Conservation (phyloP, 495 filamentous ascomycete species). For the Penicillium cinerascens region DNA sequence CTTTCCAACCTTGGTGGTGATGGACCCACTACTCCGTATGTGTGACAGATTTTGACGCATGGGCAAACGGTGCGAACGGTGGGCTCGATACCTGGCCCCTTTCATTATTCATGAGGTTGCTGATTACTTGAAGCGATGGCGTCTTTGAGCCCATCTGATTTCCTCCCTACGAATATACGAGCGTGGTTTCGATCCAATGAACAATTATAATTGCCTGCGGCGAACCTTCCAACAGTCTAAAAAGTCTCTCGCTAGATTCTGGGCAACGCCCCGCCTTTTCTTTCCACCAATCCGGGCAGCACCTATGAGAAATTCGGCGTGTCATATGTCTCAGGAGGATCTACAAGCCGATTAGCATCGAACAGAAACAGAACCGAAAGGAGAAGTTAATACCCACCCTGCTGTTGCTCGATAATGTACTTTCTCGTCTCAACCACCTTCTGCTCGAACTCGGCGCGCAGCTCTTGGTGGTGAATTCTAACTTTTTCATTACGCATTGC, state of each 20-base stretch:
- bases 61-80: neutral
- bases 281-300: neutral
- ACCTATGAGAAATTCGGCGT: slow-evolving; percentile 42
- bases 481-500: slow-evolving; percentile 51
- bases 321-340: slow-evolving; percentile 57
- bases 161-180: neutral
- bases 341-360: slow-evolving; percentile 21
- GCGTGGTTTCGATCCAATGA: neutral
- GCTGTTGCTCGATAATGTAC: slow-evolving; percentile 53
- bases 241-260: neutral
- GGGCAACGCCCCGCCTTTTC: neutral
- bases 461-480: slow-evolving; percentile 40
- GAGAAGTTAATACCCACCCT: slow-evolving; percentile 31
- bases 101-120: no score
- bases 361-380: neutral
- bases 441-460: slow-evolving; percentile 46
- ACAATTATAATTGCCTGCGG: neutral
- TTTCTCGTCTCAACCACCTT: slow-evolving; percentile 49
- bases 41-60: no score
- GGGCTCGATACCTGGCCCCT: no score
- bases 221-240: neutral
- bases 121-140: neutral
- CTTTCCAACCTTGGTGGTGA: no score
- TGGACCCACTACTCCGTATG: no score
- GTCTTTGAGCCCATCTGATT: neutral